Percentiles rank a stretch among this genome's conserved stretches.
Conservation (phyloP, 495 filamentous ascomycete species). For the Neurospora terricola region DNA sequence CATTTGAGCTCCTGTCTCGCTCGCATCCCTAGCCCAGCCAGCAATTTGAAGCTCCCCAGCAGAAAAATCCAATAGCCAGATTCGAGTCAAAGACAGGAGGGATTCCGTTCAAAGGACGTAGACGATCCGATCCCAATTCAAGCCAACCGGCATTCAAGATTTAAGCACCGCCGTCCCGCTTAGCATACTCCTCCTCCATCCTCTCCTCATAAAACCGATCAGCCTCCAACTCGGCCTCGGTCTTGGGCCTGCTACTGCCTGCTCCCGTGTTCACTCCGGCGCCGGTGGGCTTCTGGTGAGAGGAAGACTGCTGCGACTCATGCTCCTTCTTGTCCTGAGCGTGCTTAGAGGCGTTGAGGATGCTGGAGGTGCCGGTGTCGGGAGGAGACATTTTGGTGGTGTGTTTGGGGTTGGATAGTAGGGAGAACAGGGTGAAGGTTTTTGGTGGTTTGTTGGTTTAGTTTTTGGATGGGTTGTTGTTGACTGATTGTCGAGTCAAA, state of each 20-base stretch:
- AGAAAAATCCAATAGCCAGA: too few species aligned
- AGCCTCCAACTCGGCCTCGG: slow-evolving; percentile 38
- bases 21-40: not conserved
- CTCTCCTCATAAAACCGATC: slow-evolving; percentile 56
- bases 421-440: not conserved
- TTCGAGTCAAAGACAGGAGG: too few species aligned
- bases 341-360: not conserved
- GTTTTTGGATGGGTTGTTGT: not conserved
- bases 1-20: not conserved
- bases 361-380: not conserved
- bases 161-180: slow-evolving; percentile 59
- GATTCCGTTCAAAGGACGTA: too few species aligned
- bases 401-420: not conserved
- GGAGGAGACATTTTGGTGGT: not conserved
- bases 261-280: slow-evolving; percentile 32
- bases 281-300: slow-evolving; percentile 12
- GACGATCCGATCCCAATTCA: too few species aligned
- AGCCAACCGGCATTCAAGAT: too few species aligned
- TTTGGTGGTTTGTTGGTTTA: not conserved
- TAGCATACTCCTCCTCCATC: slow-evolving; percentile 76
- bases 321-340: not conserved
- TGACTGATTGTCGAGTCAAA: not conserved
- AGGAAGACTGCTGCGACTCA: not conserved
- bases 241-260: slow-evolving; percentile 27
- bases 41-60: too few species aligned